Evolutionary conservation across 768 basidiomycete genomes (phyloP).

Genomic region (Cytidiella melzeri): DNA sequence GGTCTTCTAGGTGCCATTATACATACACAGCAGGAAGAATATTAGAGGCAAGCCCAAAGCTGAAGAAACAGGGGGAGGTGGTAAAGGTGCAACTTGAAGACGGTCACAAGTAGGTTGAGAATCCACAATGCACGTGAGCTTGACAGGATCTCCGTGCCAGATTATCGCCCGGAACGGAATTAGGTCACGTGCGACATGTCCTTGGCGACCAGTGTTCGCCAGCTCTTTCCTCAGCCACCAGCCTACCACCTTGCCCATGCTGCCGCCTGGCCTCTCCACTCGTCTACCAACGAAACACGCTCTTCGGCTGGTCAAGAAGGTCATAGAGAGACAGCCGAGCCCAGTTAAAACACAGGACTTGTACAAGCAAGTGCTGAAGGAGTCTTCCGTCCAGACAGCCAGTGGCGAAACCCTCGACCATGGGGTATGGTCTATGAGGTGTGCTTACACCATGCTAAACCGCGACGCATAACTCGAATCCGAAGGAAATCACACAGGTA

Average conservation of each 20-base stretch:
- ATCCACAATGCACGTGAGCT: background rate
- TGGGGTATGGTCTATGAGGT: constrained; percentile 51
- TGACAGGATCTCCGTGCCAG: no score
- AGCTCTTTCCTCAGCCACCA: background rate
- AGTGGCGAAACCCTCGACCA: constrained; percentile 29
- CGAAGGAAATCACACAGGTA: no score
- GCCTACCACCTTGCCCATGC: background rate
- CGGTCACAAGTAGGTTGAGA: background rate
- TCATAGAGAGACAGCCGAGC: constrained; percentile 15
- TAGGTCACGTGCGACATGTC: background rate
- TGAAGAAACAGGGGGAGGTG: constrained; percentile 1
- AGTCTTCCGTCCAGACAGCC: constrained; percentile 6
- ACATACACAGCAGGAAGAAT: constrained; percentile 1
- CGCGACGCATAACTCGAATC: no score
- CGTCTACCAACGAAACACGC: constrained; percentile 13
- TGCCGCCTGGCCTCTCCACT: background rate
- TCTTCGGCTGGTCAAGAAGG: constrained; percentile 18
- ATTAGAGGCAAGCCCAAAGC: background rate
- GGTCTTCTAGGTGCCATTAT: constrained; percentile 22
- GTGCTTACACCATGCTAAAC: no score
- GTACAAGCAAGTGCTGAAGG: constrained; percentile 21
- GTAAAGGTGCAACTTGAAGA: background rate
- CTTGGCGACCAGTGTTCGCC: background rate
- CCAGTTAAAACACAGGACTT: constrained; percentile 24
- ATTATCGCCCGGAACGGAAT: no score